Base-by-base conservation (phyloP, 2,329 filamentous ascomycete species). In the Aschersonia sp. region DNA sequence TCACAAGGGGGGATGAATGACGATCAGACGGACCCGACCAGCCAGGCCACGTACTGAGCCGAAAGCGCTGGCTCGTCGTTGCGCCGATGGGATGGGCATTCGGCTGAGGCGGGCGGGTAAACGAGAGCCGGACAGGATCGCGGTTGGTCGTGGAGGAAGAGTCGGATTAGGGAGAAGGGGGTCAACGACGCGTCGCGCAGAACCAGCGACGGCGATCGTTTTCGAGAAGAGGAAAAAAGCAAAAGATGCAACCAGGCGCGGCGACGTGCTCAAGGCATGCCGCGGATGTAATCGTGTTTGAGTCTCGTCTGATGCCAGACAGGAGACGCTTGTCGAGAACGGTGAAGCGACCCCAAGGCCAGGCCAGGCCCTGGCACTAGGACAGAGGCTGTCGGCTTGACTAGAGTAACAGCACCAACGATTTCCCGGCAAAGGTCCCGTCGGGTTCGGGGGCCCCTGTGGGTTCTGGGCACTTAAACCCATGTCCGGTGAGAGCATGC, bases 1-100 rank as follows among this genome's bases (percentile, higher is more conserved):
- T 54, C 20, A 53, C 54, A 52, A 49, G 51, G 53, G 51, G 51
- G 48, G 52, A 20, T 20, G 48, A 45, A 44, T 12, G 45, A 41
- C 45, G 20, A 38, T 20, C 40, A 43, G 32, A 47, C 42, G 47
- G 50, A 41, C 50, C 51, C 45, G 41, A 41, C 47, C 42, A 49
- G 47, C 50, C 49, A 48, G 49, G 45, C 51, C 52, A 51, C 51
- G 48, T 49, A 51, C 52, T 49, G 48, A 43, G 47, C 46, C 42
- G 49, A 45, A 20, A 46, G 51, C 47, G 30, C 45, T 43, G 44
- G 40, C 31, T 40, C 38, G 45, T 29, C 29, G 40, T 48, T 45
- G 46, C 44, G 46, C 38, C 30, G 47, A 31, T 40, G 42, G 42
- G 32, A 31, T 20, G 50, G 32, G 43, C 47, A 51, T 51, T 49